Base-by-base conservation (phyloP, 306 rosid genomes). In the Malus orientalis region DNA sequence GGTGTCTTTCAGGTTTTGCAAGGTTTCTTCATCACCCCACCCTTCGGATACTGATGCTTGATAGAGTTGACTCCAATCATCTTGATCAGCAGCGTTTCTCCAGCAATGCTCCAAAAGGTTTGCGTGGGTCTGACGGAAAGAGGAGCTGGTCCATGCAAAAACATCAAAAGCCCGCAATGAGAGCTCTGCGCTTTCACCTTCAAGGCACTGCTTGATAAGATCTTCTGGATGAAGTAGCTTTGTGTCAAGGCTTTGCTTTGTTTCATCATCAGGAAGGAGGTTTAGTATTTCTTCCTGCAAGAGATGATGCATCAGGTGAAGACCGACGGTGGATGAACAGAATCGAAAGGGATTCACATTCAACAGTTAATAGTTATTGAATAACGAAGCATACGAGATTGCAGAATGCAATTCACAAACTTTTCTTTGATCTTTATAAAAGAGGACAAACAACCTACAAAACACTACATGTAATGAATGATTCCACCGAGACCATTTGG, bases 81-180 rank as follows among this genome's bases (percentile, higher is more conserved):
- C 96, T 78, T 82, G 87, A 76, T 88, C 84, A 1, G 90, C 90
- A 57, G 95, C 98, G 47, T 86, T 95, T 87, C 79, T 95, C 97
- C 98, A 92, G 84, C 97, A 90, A 76, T 90, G 91, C 80, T 92
- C 97, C 84, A 95, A 73, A 59, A 95, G 97, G 44, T 86, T 89
- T 74, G 86, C 71, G 68, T 87, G 88, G 71, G 55, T 83, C 80
- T 81, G 77, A 2, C 96, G 93, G 76, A 95, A 92, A 3, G 96
- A 90, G 75, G 90, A 80, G 71, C 97, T 89, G 68, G 97, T 92
- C 97, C 97, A 92, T 44, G 98, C 92, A 76, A 92, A 90, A 71
- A 87, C 90, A 18, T 90, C 90, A 16, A 95, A 92, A 20, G 97
- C 90, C 77, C 81, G 84, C 83, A 95, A 69, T 11, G 88, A 53